Evolutionary conservation across 2,329 filamentous ascomycete genomes (phyloP), one percentile per base, ranked within the genome.

Genomic region (Gliomastix tumulicola): DNA sequence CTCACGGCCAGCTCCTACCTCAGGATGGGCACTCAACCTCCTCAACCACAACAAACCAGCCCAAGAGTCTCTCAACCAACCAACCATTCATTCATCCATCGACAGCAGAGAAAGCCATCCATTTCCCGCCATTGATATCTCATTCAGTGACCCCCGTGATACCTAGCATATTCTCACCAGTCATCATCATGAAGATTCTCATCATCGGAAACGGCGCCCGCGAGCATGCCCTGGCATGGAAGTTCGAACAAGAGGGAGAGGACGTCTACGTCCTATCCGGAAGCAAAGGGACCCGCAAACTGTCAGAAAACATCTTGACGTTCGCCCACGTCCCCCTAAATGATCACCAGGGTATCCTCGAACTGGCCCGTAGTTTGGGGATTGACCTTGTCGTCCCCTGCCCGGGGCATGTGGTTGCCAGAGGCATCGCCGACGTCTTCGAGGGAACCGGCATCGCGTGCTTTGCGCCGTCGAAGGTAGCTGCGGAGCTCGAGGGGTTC

Each of bases 221-320:
- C 44, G 84, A 88, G 58, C 82, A 88, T 64, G 81, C 82, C 19
- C 65, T 88, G 36, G 82, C 82, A 21, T 88, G 82, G 83, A 87
- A 84, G 58, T 60, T 88, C 41, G 79, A 81, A 53, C 84, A 94
- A 59, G 95, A 88, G 31, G 86, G 95, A 42, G 79, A 88, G 51
- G 74, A 79, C 49, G 90, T 97, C 55, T 69, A 74, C 48, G 75
- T 66, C 30, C 75, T 79, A 30, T 79, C 79, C 12, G 90, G 90
- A 43, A 67, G 73, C 40, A 87, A 87, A 49, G 60, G 81, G 37
- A 56, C 54, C 3, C 80, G 77, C 37, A 66, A 58, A 33, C 79
- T 78, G 40, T n/a, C n/a, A n/a, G 62, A 76, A 49, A 47, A 70
- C 11, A 23, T 53, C 6, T 70, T 71, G 46, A 97, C 96, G 57